phyloP scores from a whole-genome alignment of 495 filamentous ascomycete genomes.

The Hapsidospora chrysogenum region DNA sequence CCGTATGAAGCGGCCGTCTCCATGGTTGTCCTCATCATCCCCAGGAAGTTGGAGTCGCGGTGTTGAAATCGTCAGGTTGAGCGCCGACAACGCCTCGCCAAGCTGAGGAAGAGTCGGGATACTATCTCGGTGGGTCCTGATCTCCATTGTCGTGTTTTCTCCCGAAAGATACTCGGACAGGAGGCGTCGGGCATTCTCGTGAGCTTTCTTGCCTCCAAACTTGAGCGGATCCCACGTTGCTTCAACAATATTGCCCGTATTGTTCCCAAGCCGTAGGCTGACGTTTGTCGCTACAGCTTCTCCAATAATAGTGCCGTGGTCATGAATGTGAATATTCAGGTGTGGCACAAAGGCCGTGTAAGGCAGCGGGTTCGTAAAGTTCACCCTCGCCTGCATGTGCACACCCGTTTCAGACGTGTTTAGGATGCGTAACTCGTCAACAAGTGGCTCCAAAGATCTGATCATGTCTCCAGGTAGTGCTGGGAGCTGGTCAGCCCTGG shows the following conservation, averaged over 20 bases:
- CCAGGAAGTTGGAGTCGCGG: conserved; percentile 44
- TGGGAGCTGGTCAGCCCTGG: conserved; percentile 12
- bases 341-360: conserved; percentile 72
- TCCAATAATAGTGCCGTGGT: conserved; percentile 58
- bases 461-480: conserved; percentile 22
- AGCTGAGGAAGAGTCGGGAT: conserved; percentile 61
- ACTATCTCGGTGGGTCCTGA: conserved; percentile 48
- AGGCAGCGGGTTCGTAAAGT: conserved; percentile 76
- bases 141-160: conserved; percentile 58
- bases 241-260: conserved; percentile 49
- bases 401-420: conserved; percentile 53
- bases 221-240: conserved; percentile 55
- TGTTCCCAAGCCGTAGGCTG: conserved; percentile 46
- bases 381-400: conserved; percentile 48
- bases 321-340: conserved; percentile 54
- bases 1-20: conserved; percentile 52
- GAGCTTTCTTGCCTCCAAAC: conserved; percentile 40
- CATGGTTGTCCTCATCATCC: conserved; percentile 24
- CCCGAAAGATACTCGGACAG: conserved; percentile 80
- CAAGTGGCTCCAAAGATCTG: conserved; percentile 36
- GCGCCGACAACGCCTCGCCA: conserved; percentile 50
- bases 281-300: conserved; percentile 49
- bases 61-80: conserved; percentile 50
- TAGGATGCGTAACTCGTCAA: conserved; percentile 46
- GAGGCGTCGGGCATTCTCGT: conserved; percentile 47